These are phyloP conservation scores for Cnidoscolus chayamansa DNA, from an alignment of 441 rosid genomes.

Conservation along the genomic window DNA sequence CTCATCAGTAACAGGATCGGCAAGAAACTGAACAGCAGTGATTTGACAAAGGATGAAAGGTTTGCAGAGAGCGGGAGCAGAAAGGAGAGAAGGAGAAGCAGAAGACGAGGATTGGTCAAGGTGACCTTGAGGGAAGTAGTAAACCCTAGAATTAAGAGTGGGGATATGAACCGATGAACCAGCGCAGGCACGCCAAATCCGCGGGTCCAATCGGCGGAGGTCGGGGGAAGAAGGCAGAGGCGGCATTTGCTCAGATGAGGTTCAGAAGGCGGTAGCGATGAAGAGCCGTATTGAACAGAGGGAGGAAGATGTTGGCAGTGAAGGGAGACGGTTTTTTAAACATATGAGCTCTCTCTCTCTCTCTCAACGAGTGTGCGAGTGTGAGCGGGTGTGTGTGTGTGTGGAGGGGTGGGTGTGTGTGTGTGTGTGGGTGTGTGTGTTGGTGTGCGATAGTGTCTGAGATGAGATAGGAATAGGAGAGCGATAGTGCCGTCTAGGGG, in stretches of 20 bases:
- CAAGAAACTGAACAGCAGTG: conserved; percentile 52
- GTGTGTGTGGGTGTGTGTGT: too few species aligned
- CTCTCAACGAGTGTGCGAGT: background rate
- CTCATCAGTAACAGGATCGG: conserved; percentile 77
- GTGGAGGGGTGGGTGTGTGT: background rate
- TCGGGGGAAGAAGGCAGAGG: conserved; percentile 17
- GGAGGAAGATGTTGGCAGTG: background rate
- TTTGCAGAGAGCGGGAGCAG: conserved; percentile 26
- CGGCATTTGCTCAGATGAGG: conserved; percentile 37
- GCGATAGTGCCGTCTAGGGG: conserved; percentile 27
- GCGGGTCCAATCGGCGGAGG: conserved; percentile 41
- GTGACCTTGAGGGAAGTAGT: conserved; percentile 85
- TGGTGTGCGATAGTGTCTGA: background rate
- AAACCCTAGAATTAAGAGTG: conserved; percentile 56
- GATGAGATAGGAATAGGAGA: background rate
- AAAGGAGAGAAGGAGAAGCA: conserved; percentile 12
- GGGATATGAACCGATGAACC: conserved; percentile 67
- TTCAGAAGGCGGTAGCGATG: conserved; percentile 5
- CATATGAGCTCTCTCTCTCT: background rate
- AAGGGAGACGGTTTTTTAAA: conserved; percentile 3
- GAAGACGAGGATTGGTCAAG: conserved; percentile 50
- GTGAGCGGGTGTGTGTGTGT: background rate
- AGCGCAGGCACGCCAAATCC: conserved; percentile 78
- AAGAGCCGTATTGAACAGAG: too few species aligned
- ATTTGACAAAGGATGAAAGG: conserved; percentile 46